Evolutionary conservation across 1,284 basidiomycete genomes (phyloP).

Genomic region (Binderoboletus segoi): DNA sequence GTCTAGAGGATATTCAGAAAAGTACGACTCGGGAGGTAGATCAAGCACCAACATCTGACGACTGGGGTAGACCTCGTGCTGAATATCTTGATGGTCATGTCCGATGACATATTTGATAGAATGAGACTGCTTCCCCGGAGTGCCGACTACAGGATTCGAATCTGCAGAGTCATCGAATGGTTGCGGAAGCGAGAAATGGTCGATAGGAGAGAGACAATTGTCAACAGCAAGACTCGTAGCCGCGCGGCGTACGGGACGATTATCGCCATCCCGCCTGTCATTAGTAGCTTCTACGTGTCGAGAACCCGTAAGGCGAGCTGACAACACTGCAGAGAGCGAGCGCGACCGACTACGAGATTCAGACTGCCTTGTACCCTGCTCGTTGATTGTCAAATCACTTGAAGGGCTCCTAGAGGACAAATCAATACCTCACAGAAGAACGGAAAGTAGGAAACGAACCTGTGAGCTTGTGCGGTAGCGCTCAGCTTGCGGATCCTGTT

Average conservation of each 20-base stretch:
- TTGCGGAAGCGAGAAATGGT: constrained; percentile 17
- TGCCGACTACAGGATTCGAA: background rate
- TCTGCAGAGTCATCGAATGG: constrained; percentile 8
- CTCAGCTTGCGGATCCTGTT: constrained; percentile 4
- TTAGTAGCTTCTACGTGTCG: constrained; percentile 1
- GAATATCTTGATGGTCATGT: constrained; percentile 1
- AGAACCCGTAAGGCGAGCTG: constrained; percentile 3
- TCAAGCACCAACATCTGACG: constrained; percentile 14
- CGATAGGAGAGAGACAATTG: constrained; percentile 24
- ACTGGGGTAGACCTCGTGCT: background rate
- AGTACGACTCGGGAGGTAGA: background rate
- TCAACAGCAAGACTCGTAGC: constrained; percentile 2
- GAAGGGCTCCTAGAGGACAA: constrained; percentile 1
- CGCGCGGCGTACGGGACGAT: background rate
- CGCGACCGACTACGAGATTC: background rate
- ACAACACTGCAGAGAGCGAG: background rate
- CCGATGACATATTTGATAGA: background rate
- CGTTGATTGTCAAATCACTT: background rate
- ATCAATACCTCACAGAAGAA: constrained; percentile 4
- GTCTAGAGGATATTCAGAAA: constrained; percentile 16
- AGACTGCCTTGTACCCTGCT: constrained; percentile 2
- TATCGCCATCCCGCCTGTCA: background rate
- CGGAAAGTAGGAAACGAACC: constrained; percentile 9
- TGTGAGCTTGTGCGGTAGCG: background rate
- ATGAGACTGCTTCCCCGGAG: background rate